Evolutionary conservation across 306 rosid species (phyloP), one percentile per base, ranked within the genome.

Genomic region (Alnus glutinosa): DNA sequence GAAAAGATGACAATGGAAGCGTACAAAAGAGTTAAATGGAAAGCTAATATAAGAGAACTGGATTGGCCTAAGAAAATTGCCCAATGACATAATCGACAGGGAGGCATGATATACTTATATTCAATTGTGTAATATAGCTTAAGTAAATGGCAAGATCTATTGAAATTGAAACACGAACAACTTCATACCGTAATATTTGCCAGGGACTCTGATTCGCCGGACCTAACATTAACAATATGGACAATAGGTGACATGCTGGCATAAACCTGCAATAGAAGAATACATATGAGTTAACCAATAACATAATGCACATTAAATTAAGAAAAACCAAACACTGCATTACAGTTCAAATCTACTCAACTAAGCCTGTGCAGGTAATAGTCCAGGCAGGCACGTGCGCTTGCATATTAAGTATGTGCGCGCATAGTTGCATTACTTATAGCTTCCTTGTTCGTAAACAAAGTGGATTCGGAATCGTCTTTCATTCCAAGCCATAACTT

Each of bases 201-300:
- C 61, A 73, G 75, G 73, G 98, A 95, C 82, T 89, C 90, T 62
- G 84, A 80, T 79, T 91, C 87, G 76, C 86, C 68, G 69, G 99
- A 89, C 61, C 88, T 86, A 64, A 86, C 89, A 79, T 89, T 88
- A 78, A 91, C 96, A 70, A 95, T 85, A 81, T 93, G 84, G 75
- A 95, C 83, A 71, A 84, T 71, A 30, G 98, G 96, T 28, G 98
- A 91, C 99, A 93, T 95, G 68, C 97, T 95, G 49, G 98, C 93
- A 76, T 95, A 95, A 70, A 91, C 99, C 99, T 95, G 87, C 85
- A 87, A 81, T 69, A 73, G 67, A 77, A 67, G 55, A 39, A 80
- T 75, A 48, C 76, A 67, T 48, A 36, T 66, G 69, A 85, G 51
- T 67, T 39, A 67, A 42, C 51, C 14, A 67, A 67, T 8, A 67